Evolutionary conservation across 2,329 filamentous ascomycete genomes (phyloP).

Genomic region (Colletotrichum sp.): DNA sequence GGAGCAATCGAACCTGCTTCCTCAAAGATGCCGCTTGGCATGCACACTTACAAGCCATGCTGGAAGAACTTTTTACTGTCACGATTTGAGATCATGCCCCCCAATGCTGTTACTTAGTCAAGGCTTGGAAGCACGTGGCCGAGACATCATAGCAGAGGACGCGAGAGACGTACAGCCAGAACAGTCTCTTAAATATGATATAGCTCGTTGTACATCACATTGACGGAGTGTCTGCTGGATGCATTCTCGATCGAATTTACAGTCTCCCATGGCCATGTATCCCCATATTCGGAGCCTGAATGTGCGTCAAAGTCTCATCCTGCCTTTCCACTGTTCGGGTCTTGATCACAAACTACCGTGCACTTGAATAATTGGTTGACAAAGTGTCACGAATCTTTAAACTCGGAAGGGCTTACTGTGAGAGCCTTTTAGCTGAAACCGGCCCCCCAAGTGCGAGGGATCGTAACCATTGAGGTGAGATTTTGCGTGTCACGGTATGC

Average conservation of each 20-base stretch:
- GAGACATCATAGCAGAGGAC: neutral
- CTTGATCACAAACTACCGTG: neutral
- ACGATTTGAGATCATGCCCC: neutral
- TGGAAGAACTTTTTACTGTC: neutral
- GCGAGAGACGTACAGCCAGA: neutral
- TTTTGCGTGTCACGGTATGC: no score
- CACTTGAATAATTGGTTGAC: neutral
- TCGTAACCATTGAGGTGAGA: no score
- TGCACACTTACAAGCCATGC: accelerated
- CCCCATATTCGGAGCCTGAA: accelerated
- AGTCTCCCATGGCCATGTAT: neutral
- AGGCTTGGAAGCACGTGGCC: neutral
- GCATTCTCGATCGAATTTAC: neutral
- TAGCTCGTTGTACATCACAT: neutral
- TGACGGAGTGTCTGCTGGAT: neutral
- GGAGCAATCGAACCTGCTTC: neutral
- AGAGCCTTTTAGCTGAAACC: no score
- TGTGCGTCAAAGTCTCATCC: neutral
- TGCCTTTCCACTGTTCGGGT: neutral
- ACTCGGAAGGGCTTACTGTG: neutral
- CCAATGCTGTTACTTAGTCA: neutral
- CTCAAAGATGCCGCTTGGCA: accelerated
- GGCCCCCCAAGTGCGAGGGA: no score
- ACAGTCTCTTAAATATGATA: neutral
- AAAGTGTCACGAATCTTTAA: neutral